Conservation (phyloP, 257 asterid species). For the Sherardia arvensis region DNA sequence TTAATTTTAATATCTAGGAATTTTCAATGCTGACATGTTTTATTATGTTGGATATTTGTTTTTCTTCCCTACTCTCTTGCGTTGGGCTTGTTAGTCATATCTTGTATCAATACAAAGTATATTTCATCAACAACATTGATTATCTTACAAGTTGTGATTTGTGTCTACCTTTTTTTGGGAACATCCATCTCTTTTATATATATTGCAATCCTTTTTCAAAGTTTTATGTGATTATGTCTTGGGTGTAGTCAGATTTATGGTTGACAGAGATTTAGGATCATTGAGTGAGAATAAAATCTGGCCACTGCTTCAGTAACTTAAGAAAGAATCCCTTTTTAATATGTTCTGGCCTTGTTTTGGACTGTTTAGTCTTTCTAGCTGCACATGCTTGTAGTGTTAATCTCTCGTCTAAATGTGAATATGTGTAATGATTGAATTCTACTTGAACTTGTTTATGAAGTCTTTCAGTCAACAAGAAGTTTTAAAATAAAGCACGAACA, state of each 20-base stretch:
- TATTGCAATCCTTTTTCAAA: background rate
- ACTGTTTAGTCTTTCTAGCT: background rate
- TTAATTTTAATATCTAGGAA: background rate
- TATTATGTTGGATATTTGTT: background rate
- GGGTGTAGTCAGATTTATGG: background rate
- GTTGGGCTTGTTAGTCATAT: background rate
- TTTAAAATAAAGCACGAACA: background rate
- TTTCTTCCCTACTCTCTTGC: background rate
- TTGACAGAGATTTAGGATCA: background rate
- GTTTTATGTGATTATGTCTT: background rate
- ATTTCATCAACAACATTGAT: background rate
- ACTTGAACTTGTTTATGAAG: background rate
- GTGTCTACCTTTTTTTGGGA: background rate
- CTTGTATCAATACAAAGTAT: background rate
- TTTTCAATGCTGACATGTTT: background rate
- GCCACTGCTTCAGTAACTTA: background rate
- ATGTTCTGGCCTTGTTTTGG: background rate
- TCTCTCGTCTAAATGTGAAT: background rate
- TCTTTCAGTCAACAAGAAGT: background rate
- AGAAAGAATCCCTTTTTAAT: background rate
- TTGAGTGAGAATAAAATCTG: background rate
- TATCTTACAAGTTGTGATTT: background rate
- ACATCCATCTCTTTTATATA: background rate
- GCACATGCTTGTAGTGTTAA: background rate
- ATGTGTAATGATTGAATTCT: background rate